phyloP scores from a whole-genome alignment of 2,329 filamentous ascomycete species.

The Fusarium brachygibbosum region DNA sequence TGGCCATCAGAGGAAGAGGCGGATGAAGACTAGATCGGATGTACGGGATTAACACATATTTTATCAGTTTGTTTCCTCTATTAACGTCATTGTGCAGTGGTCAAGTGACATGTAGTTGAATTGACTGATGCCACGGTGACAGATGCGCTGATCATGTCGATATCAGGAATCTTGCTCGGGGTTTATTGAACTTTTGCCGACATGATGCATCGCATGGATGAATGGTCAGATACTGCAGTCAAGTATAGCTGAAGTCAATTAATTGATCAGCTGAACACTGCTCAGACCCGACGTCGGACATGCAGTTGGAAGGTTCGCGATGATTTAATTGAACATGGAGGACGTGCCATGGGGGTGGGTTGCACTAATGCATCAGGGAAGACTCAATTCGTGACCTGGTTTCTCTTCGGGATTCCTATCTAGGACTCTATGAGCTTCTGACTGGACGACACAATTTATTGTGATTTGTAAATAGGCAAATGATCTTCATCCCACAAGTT shows the following conservation, averaged over 20 bases:
- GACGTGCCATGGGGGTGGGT: conserved; percentile 22
- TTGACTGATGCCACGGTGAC: conserved; percentile 28
- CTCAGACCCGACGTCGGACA: conserved; percentile 36
- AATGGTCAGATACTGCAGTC: conserved; percentile 1
- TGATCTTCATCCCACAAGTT: conserved; percentile 32
- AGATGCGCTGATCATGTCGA: conserved; percentile 26
- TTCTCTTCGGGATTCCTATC: conserved; percentile 38
- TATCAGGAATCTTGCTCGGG: conserved; percentile 27
- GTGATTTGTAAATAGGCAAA: conserved; percentile 35
- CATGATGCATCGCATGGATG: conserved; percentile 7
- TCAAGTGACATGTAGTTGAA: conserved; percentile 31
- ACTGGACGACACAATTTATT: conserved; percentile 12
- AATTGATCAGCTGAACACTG: conserved; percentile 18
- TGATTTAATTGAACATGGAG: conserved; percentile 16
- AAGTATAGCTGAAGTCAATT: conserved; percentile 9
- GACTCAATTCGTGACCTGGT: conserved; percentile 24
- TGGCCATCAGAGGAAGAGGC: conserved; percentile 67
- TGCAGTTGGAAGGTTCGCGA: conserved; percentile 16
- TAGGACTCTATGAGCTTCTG: conserved; percentile 14
- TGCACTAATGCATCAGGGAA: conserved; percentile 19
- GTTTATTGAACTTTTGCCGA: conserved; percentile 13
- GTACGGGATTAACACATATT: neutral
- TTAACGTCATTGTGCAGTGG: conserved; percentile 18
- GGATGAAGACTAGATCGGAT: conserved; percentile 10
- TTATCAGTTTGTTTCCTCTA: neutral